Base-by-base conservation (phyloP, 2,329 filamentous ascomycete genomes). In the Emydomyces testavorans region DNA sequence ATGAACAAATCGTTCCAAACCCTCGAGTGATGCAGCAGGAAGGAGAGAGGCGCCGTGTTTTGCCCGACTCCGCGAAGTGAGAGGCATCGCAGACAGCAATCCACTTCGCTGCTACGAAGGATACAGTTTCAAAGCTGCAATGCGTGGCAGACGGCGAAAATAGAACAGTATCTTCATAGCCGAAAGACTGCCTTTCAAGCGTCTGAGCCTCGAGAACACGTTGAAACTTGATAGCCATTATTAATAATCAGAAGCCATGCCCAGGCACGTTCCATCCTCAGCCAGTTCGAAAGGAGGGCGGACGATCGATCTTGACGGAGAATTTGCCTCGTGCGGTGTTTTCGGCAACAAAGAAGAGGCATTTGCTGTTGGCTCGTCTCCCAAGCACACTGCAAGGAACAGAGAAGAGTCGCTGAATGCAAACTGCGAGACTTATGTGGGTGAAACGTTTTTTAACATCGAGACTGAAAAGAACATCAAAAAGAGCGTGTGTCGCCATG, bases 1-100 rank as follows among this genome's bases (percentile, higher is more conserved):
- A 8, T 51, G 53, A 20, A 56, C 42, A 35, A 50, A 53, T 21
- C 51, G 44, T 43, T 56, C 53, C 31, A 56, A 28, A 6, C 53
- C 53, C 41, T 54, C 46, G 11, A 56, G 49, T n/a, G 53, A 56
- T 29, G 36, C 43, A 8, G 53, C 52, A 8, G 48, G 42, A 15
- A 50, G 46, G 16, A 52, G 35, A 1, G 48, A 51, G 20, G 50
- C 50, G 10, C 31, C 31, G 20, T 28, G 40, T 11, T 50, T 47
- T 31, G 11, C 11, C 13, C 41, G 24, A 29, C 18, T 37, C 34
- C n/a, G 26, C 18, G 23, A 26, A 4, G 49, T 31, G 18, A 48
- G 35, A 35, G 42, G 35, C 42, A 40, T 42, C 32, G 20, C 32
- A 34, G 50, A 49, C 13, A 24, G n/a, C 28, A 32, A 31, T 24